Evolutionary conservation across 129 eudicot species (phyloP).

Genomic region (Erigeron canadensis): DNA sequence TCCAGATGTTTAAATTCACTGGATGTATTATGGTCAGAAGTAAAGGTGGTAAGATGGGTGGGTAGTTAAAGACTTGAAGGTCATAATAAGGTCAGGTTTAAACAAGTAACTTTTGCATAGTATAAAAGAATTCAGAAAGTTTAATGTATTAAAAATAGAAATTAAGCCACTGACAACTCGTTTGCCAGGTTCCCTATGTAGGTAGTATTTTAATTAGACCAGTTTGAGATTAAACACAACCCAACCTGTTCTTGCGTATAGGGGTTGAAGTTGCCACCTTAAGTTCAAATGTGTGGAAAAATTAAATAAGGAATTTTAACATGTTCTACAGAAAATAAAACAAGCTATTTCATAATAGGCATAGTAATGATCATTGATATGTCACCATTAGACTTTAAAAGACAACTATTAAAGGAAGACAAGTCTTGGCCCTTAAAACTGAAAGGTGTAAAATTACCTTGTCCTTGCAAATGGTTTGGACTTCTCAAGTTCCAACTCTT

Average conservation of each 20-base stretch:
- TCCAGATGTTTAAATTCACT: neutral
- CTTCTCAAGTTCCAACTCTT: conserved; percentile 82
- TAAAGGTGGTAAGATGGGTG: neutral
- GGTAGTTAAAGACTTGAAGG: too few relatives aligned
- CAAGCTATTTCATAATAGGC: neutral
- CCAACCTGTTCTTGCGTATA: neutral
- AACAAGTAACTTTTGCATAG: neutral
- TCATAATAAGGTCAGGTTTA: too few relatives aligned
- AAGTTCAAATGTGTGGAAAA: neutral
- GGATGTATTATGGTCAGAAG: neutral
- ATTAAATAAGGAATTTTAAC: neutral
- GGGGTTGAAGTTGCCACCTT: neutral
- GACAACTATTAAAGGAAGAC: neutral
- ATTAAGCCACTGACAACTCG: neutral
- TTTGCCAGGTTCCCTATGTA: neutral
- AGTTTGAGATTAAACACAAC: neutral
- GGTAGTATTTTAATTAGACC: neutral
- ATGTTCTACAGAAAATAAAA: conserved; percentile 9
- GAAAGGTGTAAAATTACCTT: conserved; percentile 45
- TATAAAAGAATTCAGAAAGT: neutral
- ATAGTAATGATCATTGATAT: neutral
- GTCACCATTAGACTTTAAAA: neutral
- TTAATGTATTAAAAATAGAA: neutral
- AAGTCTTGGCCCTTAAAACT: neutral
- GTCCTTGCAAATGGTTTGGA: conserved; percentile 93